Evolutionary conservation across 306 rosid species (phyloP), one percentile per base, ranked within the genome.

Genomic region (Bauhinia variegata): DNA sequence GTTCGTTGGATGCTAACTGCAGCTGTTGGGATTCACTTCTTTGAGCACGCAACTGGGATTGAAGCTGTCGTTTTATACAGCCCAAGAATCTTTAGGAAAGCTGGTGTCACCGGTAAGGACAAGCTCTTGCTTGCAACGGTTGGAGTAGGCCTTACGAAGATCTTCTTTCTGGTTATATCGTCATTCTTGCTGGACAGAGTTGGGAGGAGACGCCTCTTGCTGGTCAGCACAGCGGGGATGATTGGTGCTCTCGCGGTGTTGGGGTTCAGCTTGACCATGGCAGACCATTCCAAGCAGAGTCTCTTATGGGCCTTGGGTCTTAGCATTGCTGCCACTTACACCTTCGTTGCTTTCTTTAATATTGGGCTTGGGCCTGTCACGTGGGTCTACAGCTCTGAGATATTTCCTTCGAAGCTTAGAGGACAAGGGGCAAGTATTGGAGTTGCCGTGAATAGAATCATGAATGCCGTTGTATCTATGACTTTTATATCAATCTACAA

Each of bases 341-440:
- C 52, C 0, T 84, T 12, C 32, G 88, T 93, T 7, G 95, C 87
- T 1, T 86, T 89, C 66, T 89, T 83, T 56, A 81, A 84, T 0
- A 50, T 80, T 68, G 98, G 97, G 18, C 80, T 93, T 18, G 98
- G 80, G 36, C 98, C 98, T 6, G 54, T 89, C 0, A 82, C 97
- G 0, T 89, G 96, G 93, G 95, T 93, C 5, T 93, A 93, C 42
- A 76, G 84, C 28, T 62, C 95, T 0, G 98, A 93, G 89, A 86
- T 89, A 12, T 93, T 86, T 6, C 98, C 98, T 2, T 11, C 80
- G 80, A 84, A 18, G 75, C 59, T 93, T 55, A 86, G 98, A 32
- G 97, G 95, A 3, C 96, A 81, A 16, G 98, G 97, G 1, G 58
- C 59, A 0, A 73, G 96, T 17, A 54, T 89, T 14, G 93, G 93